Evolutionary conservation across 2,329 filamentous ascomycete species (phyloP), one percentile per base, ranked within the genome.

Genomic region (Penicillium sp.): DNA sequence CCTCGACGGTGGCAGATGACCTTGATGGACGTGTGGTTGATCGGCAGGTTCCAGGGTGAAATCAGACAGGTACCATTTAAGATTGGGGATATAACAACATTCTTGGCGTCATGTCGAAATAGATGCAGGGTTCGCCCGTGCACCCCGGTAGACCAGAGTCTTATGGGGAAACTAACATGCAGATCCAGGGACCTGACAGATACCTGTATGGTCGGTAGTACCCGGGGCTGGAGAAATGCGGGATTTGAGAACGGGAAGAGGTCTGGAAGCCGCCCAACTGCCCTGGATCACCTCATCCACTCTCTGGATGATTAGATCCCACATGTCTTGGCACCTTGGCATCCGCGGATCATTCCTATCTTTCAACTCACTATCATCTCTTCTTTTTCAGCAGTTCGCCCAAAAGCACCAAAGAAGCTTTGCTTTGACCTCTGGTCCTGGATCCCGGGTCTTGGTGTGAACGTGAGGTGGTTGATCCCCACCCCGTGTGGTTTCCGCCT

Each of bases 71-170:
- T 16, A 40, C 42, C 8, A 36, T 5, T 14, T 14, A 39, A 31
- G 36, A 32, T 32, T 27, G 36, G 47, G n/a, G 4, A 43, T 54
- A 62, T 65, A 61, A 59, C 61, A 54, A 57, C 57, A 65, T 65
- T 40, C 61, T 65, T 65, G 61, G 62, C 62, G 61, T 61, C 57
- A 51, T 65, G 57, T 56, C 52, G 61, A 64, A 58, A 65, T 64
- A 53, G 34, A 34, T 38, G 47, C 34, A 54, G 44, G 27, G 27
- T 4, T 52, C 32, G 22, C 18, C 34, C 34, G 48, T 58, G 47
- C 44, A 21, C 18, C 14, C 18, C 34, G 29, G 48, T 58, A 44
- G 40, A 27, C 18, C 14, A 34, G 34, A 18, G 40, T 52, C 34
- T 22, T 16, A 57, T 54, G 45, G 27, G 50, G 61, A 46, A 57